Evolutionary conservation across 2,329 filamentous ascomycete genomes (phyloP).

Genomic region (Trichoderma harzianum): DNA sequence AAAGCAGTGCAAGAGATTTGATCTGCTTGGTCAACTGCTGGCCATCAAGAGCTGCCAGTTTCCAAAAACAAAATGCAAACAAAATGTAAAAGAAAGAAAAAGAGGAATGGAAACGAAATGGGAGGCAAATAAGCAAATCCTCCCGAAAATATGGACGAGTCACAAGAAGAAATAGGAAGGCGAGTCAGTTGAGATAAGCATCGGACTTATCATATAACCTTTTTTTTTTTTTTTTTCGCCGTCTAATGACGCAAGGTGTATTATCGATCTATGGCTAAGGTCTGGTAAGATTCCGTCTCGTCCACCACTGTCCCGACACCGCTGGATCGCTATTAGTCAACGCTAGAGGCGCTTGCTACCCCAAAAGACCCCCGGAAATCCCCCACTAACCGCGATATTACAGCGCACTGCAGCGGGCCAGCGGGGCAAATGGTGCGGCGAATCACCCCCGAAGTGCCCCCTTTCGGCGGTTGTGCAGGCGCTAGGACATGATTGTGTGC

Average conservation of each 20-base stretch:
- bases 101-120: neutral
- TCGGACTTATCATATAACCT: neutral
- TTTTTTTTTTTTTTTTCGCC: neutral
- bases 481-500: neutral
- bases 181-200: slow-evolving; percentile 7
- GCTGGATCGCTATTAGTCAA: neutral
- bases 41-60: neutral
- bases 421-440: neutral
- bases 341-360: neutral
- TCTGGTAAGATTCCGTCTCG: neutral
- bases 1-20: neutral
- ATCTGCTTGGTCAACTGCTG: neutral
- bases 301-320: neutral
- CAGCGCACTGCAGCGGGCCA: neutral
- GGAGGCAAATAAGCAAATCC: neutral
- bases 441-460: neutral
- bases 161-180: neutral
- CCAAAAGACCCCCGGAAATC: slow-evolving; percentile 5
- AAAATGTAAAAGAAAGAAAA: neutral
- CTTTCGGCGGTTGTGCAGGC: neutral
- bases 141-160: neutral
- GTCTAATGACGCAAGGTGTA: neutral
- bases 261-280: neutral
- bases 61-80: neutral
- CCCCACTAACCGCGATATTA: neutral